Evolutionary conservation across 2,329 filamentous ascomycete species (phyloP).

Genomic region (Paecilomyces formosus): DNA sequence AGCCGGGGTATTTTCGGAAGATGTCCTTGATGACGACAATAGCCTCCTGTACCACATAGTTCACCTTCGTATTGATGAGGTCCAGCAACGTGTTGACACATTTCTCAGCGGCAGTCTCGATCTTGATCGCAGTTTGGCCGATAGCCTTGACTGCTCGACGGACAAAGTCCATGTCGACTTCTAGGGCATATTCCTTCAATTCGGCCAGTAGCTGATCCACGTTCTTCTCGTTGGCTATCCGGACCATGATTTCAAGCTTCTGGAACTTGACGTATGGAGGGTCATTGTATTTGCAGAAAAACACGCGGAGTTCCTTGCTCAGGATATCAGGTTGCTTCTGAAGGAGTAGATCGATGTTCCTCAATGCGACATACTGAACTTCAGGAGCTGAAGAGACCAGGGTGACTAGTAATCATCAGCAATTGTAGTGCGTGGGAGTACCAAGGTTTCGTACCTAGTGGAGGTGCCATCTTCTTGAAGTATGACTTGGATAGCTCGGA

Average conservation of each 20-base stretch:
- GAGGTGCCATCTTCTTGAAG: slow-evolving; percentile 97
- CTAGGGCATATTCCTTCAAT: slow-evolving; percentile 92
- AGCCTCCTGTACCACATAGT: slow-evolving; percentile 97
- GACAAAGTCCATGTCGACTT: slow-evolving; percentile 99
- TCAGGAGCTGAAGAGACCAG: slow-evolving; percentile 92
- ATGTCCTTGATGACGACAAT: slow-evolving; percentile 99
- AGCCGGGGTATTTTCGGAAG: slow-evolving; percentile 92
- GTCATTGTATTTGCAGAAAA: slow-evolving; percentile 99
- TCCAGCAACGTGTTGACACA: slow-evolving; percentile 92
- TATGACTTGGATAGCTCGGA: slow-evolving; percentile 75
- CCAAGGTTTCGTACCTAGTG: slow-evolving; percentile 56
- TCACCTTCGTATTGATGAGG: slow-evolving; percentile 93
- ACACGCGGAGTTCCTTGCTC: slow-evolving; percentile 93
- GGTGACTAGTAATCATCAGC: slow-evolving; percentile 58
- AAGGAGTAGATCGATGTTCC: slow-evolving; percentile 91
- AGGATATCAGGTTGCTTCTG: slow-evolving; percentile 96
- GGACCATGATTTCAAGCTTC: slow-evolving; percentile 98
- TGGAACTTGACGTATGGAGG: slow-evolving; percentile 95
- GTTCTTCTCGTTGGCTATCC: slow-evolving; percentile 95
- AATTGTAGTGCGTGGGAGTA: background rate
- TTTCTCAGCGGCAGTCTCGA: slow-evolving; percentile 88
- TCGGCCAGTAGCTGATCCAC: slow-evolving; percentile 91
- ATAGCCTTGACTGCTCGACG: slow-evolving; percentile 91
- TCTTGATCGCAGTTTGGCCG: slow-evolving; percentile 97
- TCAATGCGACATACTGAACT: slow-evolving; percentile 92